Evolutionary conservation across 2,329 filamentous ascomycete genomes (phyloP).

Genomic region (Clonostachys solani): DNA sequence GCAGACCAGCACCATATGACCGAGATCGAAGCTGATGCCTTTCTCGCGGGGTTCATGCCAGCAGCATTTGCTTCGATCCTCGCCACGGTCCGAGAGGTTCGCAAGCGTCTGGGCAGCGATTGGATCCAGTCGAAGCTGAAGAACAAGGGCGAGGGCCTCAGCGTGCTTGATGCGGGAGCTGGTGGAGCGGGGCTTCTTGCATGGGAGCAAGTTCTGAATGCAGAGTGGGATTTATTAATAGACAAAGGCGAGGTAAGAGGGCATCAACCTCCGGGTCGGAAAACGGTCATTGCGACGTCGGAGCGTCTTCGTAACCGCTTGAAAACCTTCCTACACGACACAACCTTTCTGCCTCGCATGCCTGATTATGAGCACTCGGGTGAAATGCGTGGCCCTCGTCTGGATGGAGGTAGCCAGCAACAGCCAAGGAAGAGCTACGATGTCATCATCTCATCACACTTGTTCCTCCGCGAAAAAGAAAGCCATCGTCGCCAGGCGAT

Average conservation of each 20-base stretch:
- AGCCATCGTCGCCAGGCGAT: conserved; percentile 73
- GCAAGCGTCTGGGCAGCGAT: conserved; percentile 64
- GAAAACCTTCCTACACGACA: conserved; percentile 76
- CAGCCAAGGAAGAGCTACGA: conserved; percentile 76
- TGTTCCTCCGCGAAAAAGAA: conserved; percentile 71
- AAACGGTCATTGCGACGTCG: conserved; percentile 76
- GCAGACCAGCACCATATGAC: conserved; percentile 64
- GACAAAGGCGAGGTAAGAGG: conserved; percentile 39
- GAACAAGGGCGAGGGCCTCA: conserved; percentile 50
- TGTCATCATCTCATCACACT: conserved; percentile 83
- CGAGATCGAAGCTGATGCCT: conserved; percentile 72
- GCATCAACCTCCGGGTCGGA: conserved; percentile 59
- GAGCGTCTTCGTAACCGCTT: conserved; percentile 71
- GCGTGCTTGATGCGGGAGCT: conserved; percentile 70
- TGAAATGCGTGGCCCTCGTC: conserved; percentile 50
- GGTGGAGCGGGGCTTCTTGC: conserved; percentile 71
- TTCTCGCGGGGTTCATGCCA: conserved; percentile 65
- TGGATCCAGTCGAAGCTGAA: conserved; percentile 65
- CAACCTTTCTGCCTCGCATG: conserved; percentile 86
- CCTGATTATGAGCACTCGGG: conserved; percentile 75
- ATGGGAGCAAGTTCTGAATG: conserved; percentile 72
- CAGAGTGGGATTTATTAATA: conserved; percentile 73
- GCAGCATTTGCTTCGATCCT: conserved; percentile 65
- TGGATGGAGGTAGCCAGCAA: conserved; percentile 52
- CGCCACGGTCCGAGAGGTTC: conserved; percentile 67